Evolutionary conservation across 768 basidiomycete species (phyloP).

Genomic region (Panellus pusillus): DNA sequence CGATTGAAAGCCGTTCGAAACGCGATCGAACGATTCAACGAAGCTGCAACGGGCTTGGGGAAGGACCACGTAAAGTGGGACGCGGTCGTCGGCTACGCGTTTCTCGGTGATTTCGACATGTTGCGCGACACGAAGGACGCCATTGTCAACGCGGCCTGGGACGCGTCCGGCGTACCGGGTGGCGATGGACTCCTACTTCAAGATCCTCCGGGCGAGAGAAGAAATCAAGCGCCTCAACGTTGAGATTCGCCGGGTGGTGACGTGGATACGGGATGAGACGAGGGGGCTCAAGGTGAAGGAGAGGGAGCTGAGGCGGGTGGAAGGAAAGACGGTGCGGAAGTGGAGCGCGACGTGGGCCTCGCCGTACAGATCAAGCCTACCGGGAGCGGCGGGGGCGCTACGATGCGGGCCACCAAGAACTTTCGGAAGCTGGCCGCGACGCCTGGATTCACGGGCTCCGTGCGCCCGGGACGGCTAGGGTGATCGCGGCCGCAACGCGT

Average conservation of each 20-base stretch:
- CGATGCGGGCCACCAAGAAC: neutral
- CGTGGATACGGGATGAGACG: neutral
- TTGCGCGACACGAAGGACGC: neutral
- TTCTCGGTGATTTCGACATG: conserved; percentile 16
- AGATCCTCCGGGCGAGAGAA: neutral
- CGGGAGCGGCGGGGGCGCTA: neutral
- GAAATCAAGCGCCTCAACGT: too few relatives aligned
- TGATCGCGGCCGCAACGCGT: neutral
- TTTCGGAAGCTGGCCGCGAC: neutral
- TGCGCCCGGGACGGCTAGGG: neutral
- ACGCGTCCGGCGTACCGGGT: too few relatives aligned
- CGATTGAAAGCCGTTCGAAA: conserved; percentile 5
- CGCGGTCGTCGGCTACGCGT: conserved; percentile 19
- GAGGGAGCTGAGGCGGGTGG: neutral
- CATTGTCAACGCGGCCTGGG: too few relatives aligned
- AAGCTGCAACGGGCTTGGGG: neutral
- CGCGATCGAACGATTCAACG: conserved; percentile 6
- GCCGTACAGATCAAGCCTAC: neutral
- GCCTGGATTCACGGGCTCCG: conserved; percentile 5
- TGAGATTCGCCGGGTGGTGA: too few relatives aligned
- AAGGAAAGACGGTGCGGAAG: too few relatives aligned
- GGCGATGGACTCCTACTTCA: too few relatives aligned
- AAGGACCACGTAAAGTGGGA: conserved; percentile 3
- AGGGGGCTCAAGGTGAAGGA: neutral
- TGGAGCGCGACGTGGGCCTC: neutral